phyloP scores from a whole-genome alignment of 208 protist genomes.

The Borovskyia barvae region DNA sequence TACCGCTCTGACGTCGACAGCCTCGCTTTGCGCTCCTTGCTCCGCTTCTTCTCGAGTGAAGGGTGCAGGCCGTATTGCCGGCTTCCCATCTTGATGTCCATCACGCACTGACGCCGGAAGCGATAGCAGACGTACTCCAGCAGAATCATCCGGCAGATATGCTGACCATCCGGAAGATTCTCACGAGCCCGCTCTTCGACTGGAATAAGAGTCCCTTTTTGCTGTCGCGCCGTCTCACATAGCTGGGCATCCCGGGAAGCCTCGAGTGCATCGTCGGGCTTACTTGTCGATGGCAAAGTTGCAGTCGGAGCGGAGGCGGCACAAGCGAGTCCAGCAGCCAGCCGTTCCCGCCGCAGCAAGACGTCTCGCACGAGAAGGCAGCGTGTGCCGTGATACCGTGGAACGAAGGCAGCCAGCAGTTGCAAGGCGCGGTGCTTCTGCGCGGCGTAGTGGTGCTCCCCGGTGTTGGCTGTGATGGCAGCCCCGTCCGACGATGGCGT shows the following conservation, averaged over 20 bases:
- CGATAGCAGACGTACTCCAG: constrained; percentile 83
- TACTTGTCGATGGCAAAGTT: too few relatives aligned
- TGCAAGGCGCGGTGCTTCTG: constrained; percentile 42
- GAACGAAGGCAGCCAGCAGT: constrained; percentile 64
- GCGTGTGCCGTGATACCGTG: constrained; percentile 64
- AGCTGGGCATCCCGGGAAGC: too few relatives aligned
- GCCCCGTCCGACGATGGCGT: constrained; percentile 12
- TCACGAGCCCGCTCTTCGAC: background rate
- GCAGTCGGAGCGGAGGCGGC: too few relatives aligned
- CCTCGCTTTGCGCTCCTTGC: constrained; percentile 68
- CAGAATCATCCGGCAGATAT: constrained; percentile 62
- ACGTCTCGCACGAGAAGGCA: constrained; percentile 25
- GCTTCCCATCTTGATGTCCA: constrained; percentile 87
- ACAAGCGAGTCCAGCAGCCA: too few relatives aligned
- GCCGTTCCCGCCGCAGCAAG: constrained; percentile 4
- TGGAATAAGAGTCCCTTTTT: too few relatives aligned
- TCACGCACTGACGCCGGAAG: constrained; percentile 70
- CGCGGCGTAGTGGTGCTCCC: constrained; percentile 18
- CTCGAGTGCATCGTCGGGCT: too few relatives aligned
- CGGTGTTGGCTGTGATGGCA: constrained; percentile 8
- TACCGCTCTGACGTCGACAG: constrained; percentile 64
- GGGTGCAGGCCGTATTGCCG: constrained; percentile 84
- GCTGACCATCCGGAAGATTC: constrained; percentile 1
- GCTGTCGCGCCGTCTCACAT: too few relatives aligned
- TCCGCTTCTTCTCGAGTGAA: constrained; percentile 53